phyloP scores from a whole-genome alignment of 225 moss, liverwort and hornwort species.

The Antitrichia curtipendula region DNA sequence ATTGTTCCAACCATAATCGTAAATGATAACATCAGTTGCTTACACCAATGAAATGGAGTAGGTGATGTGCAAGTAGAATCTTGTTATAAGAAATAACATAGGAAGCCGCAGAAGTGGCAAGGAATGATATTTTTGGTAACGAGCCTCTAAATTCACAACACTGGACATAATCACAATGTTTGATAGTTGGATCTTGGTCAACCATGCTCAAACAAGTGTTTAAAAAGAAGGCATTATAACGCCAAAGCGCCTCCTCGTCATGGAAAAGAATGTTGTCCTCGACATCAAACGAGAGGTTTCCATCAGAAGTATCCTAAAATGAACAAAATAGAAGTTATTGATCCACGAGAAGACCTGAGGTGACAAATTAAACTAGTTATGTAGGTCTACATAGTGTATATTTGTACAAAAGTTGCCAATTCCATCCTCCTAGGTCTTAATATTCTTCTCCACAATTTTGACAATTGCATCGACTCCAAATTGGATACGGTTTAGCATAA shows the following conservation, averaged over 20 bases:
- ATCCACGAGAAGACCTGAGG: rapidly evolving
- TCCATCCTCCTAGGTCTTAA: no score
- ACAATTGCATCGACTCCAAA: no score
- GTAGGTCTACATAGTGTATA: background rate
- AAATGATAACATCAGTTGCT: rapidly evolving
- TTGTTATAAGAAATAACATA: background rate
- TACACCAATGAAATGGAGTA: background rate
- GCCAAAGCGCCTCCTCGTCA: rapidly evolving
- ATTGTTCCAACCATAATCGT: background rate
- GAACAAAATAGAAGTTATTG: background rate
- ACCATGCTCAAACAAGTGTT: background rate
- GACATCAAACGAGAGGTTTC: background rate
- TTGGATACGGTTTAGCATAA: no score
- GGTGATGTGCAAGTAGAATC: background rate
- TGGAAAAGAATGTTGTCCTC: background rate
- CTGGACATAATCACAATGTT: no score
- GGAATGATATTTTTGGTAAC: no score
- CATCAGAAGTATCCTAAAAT: no score
- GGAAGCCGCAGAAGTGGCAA: no score
- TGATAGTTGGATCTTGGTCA: background rate
- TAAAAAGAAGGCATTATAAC: background rate
- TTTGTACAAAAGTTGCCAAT: background rate
- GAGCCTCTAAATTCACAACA: no score
- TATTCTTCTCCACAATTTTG: background rate
- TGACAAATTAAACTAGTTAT: rapidly evolving